Base-by-base conservation (phyloP, 345 rosid genomes). In the Cardamine chenopodiifolia region DNA sequence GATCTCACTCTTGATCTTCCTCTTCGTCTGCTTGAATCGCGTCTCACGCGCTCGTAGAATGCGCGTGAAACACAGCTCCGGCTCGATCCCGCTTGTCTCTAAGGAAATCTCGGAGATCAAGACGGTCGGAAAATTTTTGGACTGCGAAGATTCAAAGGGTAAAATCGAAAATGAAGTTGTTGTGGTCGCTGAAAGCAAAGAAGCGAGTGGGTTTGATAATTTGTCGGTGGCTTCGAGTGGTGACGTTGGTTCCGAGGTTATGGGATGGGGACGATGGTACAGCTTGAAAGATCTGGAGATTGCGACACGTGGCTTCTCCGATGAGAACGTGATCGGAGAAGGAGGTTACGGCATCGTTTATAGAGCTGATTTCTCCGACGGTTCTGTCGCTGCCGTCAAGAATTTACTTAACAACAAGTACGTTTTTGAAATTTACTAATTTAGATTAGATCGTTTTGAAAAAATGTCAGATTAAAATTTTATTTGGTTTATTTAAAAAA, bases 211-310 rank as follows among this genome's bases (percentile, higher is more conserved):
- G 28, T 68, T 58, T 4, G 79, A 70, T 66, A 85, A 80, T 35
- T 78, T 70, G 79, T 82, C 84, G 26, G 68, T 82, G 68, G 77
- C 79, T 66, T 53, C 83, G 3, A 74, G 83, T 29, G 78, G 89
- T 75, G 92, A 85, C 64, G 85, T 79, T 79, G 81, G 86, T 62
- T 17, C 78, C 42, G 84, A 78, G 44, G 82, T 56, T 23, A 84
- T 89, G 14, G 97, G 99, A 6, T 95, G 99, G 99, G 99, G 99
- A 6, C 64, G 88, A 68, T 91, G 97, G 99, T 92, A 90, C 59
- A 55, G 85, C 74, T 78, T 95, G 78, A 84, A 62, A 82, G 97
- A 95, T 89, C 92, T 95, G 47, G 92, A 95, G 81, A 54, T 65
- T 50, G 99, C 99, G 78, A 95, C 99, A 7, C 81, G 84, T 69